Conservation (phyloP, 2,329 filamentous ascomycete genomes). For the Bipolaris victoriae region DNA sequence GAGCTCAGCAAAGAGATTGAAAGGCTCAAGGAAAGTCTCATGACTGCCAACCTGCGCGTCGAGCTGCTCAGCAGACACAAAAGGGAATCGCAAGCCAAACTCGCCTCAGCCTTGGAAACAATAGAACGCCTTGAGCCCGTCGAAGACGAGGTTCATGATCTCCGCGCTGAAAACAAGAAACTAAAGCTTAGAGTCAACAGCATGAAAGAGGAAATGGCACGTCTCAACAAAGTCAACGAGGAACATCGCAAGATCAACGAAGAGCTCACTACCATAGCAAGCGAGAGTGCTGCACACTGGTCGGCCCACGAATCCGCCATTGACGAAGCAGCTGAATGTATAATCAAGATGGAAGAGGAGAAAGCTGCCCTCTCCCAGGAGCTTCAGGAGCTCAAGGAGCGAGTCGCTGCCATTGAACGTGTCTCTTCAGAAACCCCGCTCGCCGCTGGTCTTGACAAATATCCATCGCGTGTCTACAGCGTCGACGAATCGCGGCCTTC, state of each 20-base stretch:
- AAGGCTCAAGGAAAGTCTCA: conserved; percentile 33
- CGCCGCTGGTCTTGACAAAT: conserved; percentile 21
- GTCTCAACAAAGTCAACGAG: conserved; percentile 22
- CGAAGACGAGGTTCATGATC: conserved; percentile 35
- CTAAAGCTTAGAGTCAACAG: conserved; percentile 31
- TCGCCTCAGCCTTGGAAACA: conserved; percentile 33
- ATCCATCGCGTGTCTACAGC: conserved; percentile 37
- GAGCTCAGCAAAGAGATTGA: conserved; percentile 40
- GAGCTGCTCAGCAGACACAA: conserved; percentile 41
- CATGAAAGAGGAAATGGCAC: conserved; percentile 26
- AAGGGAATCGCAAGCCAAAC: conserved; percentile 34
- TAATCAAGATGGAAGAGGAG: conserved; percentile 38
- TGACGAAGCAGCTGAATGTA: conserved; percentile 43
- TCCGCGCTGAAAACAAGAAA: conserved; percentile 33
- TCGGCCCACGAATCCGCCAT: conserved; percentile 36
- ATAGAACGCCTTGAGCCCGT: conserved; percentile 37
- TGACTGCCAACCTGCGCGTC: conserved; percentile 41
- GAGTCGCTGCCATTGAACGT: conserved; percentile 24
- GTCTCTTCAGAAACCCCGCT: conserved; percentile 18
- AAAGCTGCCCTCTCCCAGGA: conserved; percentile 33
- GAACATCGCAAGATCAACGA: conserved; percentile 27
- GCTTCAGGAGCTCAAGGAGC: conserved; percentile 29
- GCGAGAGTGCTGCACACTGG: conserved; percentile 35
- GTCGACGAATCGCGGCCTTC: conserved; percentile 46
- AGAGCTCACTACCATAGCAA: conserved; percentile 37